phyloP scores from a whole-genome alignment of 1,284 basidiomycete genomes.

The Peniophora sp. region DNA sequence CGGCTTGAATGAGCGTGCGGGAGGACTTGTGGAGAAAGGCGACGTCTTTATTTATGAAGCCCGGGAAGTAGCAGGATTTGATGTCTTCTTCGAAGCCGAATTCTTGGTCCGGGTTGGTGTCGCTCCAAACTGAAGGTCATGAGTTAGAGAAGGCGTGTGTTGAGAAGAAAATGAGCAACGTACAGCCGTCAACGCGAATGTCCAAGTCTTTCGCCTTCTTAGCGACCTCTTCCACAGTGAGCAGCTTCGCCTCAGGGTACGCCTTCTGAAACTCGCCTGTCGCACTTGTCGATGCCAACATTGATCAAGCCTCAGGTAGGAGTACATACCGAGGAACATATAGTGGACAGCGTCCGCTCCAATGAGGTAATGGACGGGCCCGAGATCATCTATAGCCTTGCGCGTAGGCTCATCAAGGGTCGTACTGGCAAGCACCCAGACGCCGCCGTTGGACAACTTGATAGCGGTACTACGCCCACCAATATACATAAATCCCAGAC shows the following conservation, averaged over 20 bases:
- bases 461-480: slow-evolving; percentile 80
- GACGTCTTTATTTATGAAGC: slow-evolving; percentile 76
- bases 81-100: slow-evolving; percentile 79
- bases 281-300: background rate
- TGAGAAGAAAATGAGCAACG: slow-evolving; percentile 25
- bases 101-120: slow-evolving; percentile 43
- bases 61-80: slow-evolving; percentile 54
- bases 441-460: slow-evolving; percentile 53
- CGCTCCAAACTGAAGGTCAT: slow-evolving; percentile 5
- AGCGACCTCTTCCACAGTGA: slow-evolving; percentile 48
- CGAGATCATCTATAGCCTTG: slow-evolving; percentile 58
- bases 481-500: slow-evolving; percentile 55
- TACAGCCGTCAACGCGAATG: slow-evolving; percentile 46
- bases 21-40: slow-evolving; percentile 76
- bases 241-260: slow-evolving; percentile 68
- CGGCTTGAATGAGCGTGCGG: slow-evolving; percentile 77
- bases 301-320: background rate
- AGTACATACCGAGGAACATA: slow-evolving; percentile 44
- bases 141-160: background rate
- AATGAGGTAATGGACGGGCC: slow-evolving; percentile 67
- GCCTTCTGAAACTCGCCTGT: slow-evolving; percentile 57
- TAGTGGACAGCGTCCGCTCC: slow-evolving; percentile 54
- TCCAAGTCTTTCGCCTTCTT: slow-evolving; percentile 24
- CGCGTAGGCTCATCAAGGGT: slow-evolving; percentile 67
- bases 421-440: slow-evolving; percentile 81